Evolutionary conservation across 306 rosid species (phyloP), one percentile per base, ranked within the genome.

Genomic region (Quercus parvula): DNA sequence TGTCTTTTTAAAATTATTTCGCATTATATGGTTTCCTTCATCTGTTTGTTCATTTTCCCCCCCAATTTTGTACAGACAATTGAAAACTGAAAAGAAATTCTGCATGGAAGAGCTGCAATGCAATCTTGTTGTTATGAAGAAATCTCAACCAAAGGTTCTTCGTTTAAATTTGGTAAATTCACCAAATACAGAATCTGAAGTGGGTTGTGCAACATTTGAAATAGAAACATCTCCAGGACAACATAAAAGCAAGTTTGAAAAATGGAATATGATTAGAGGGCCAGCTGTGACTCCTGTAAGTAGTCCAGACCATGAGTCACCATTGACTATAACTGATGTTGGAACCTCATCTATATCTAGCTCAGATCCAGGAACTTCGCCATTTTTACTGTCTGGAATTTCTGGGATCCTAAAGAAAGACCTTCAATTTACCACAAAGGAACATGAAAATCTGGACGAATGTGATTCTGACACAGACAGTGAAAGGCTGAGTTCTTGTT

Each of bases 301-400:
- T 84, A 94, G 95, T 85, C 91, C 94, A 35, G 95, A 91, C 13
- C 89, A 74, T 46, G 92, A 87, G 73, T 95, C 99, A 24, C 93
- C 87, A 55, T 71, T 95, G 51, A 93, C 97, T 69, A 84, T 78
- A 76, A 95, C 98, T 70, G 99, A 93, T 82, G 72, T 89, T 20
- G 98, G 99, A 85, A 83, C 98, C 74, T 89, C 92, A 22, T 95
- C 99, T 4, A 88, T 95, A 70, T 95, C 99, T 59, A 93, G 99
- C 88, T 89, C 98, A 20, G 99, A 91, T 63, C 86, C 84, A 15
- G 95, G 94, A 44, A 82, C 89, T 61, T 94, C 97, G 4, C 91
- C 92, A 6, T 84, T 85, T 86, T 84, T 85, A 75, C 85, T 77
- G 76, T 81, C 88, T 35, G 90, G 83, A 41, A 75, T 78, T 56